Percentiles rank a stretch among this genome's conserved stretches.
phyloP scores from a whole-genome alignment of 2,329 filamentous ascomycete genomes.

The Exophiala xenobiotica region DNA sequence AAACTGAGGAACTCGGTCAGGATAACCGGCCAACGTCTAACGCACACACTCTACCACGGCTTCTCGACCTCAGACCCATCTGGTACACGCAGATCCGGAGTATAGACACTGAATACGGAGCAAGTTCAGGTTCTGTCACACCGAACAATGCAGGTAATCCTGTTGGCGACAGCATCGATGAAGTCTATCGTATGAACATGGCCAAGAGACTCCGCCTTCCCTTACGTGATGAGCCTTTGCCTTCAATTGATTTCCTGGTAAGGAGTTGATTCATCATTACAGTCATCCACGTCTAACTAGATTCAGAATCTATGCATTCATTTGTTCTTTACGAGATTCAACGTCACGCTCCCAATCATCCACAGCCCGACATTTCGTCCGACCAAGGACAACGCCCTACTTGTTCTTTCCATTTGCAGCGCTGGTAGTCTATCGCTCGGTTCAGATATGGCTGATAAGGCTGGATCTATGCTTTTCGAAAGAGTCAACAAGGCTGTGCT shows the following conservation, averaged over 20 bases:
- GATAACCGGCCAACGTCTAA: neutral
- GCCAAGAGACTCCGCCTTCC: conserved; percentile 1
- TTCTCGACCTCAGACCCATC: conserved; percentile 9
- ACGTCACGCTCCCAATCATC: conserved; percentile 30
- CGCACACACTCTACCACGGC: neutral
- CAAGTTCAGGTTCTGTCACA: conserved; percentile 6
- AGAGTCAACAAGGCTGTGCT: conserved; percentile 32
- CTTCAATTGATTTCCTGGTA: conserved; percentile 8
- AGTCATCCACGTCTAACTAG: neutral
- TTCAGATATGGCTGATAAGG: conserved; percentile 22
- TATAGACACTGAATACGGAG: conserved; percentile 4
- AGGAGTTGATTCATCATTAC: neutral
- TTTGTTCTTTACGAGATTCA: conserved; percentile 30
- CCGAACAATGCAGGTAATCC: neutral
- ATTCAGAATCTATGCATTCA: conserved; percentile 30
- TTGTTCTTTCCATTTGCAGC: conserved; percentile 33
- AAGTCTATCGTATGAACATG: conserved; percentile 7
- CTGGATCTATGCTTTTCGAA: conserved; percentile 31
- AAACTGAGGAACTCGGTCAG: neutral
- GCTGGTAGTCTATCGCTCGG: conserved; percentile 32
- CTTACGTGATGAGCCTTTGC: conserved; percentile 4
- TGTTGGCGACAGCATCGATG: conserved; percentile 12
- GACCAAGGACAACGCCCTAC: conserved; percentile 25
- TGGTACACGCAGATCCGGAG: conserved; percentile 11
- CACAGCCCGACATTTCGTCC: conserved; percentile 32